These are phyloP conservation scores for Amanita subjunquillea DNA, from an alignment of 768 basidiomycete species.

Conservation along the genomic window DNA sequence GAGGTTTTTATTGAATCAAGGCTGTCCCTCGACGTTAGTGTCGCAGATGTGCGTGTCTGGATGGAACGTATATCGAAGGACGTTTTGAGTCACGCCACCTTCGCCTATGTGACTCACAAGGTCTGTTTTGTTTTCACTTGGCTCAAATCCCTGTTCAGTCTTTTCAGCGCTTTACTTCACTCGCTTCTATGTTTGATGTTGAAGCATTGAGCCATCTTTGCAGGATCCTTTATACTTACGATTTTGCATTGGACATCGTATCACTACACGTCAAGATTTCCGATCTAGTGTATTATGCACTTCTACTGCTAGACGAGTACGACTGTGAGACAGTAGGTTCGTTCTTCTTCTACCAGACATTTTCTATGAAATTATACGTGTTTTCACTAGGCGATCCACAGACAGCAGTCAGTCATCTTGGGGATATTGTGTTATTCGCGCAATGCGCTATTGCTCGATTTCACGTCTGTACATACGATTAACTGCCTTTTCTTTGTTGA, in stretches of 20 bases:
- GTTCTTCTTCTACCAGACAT: constrained; percentile 13
- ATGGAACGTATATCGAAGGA: constrained; percentile 44
- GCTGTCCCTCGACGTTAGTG: constrained; percentile 37
- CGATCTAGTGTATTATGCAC: constrained; percentile 51
- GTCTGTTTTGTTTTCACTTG: constrained; percentile 24
- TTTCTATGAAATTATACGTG: not conserved
- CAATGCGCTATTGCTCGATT: constrained; percentile 60
- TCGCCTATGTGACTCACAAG: constrained; percentile 46
- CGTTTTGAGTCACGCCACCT: constrained; percentile 41
- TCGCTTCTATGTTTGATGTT: constrained; percentile 45
- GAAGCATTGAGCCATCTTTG: constrained; percentile 66
- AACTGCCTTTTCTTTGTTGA: constrained; percentile 3
- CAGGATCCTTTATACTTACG: constrained; percentile 49
- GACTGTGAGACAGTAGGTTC: constrained; percentile 75
- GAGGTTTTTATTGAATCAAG: constrained; percentile 44
- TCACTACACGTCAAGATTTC: constrained; percentile 57
- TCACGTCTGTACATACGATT: constrained; percentile 30
- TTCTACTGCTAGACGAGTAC: constrained; percentile 58
- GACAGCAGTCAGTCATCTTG: constrained; percentile 68
- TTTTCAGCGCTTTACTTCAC: constrained; percentile 46
- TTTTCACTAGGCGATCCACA: constrained; percentile 62
- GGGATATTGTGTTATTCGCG: constrained; percentile 68
- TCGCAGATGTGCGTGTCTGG: constrained; percentile 27
- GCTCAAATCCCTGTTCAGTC: not conserved
- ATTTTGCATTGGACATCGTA: constrained; percentile 54